Evolutionary conservation across 2,329 filamentous ascomycete genomes (phyloP).

Genomic region (Colletotrichum spinosum): DNA sequence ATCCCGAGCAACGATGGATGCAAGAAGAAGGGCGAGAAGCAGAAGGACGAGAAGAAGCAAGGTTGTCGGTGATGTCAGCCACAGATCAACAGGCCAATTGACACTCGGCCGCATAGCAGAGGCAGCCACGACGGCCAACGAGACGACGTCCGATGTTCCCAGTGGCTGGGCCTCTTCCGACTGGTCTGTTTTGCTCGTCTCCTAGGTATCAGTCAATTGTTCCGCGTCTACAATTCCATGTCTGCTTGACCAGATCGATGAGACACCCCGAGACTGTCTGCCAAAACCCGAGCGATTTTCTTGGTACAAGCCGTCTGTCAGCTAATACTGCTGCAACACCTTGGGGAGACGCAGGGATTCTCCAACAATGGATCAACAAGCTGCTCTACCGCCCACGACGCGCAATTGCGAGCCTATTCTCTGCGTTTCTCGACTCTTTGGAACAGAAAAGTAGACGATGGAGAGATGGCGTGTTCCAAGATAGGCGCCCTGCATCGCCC

Average conservation of each 20-base stretch:
- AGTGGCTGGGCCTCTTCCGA: conserved; percentile 16
- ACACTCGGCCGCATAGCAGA: not conserved
- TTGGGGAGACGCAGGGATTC: conserved; percentile 19
- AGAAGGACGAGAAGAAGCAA: conserved; percentile 1
- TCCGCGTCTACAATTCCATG: no score
- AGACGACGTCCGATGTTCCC: no score
- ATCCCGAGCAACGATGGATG: not conserved
- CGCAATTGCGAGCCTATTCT: no score
- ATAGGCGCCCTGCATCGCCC: conserved; percentile 16
- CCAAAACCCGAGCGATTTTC: no score
- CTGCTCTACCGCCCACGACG: not conserved
- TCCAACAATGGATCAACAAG: conserved; percentile 25
- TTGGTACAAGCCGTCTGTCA: not conserved
- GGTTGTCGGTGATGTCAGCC: conserved; percentile 20
- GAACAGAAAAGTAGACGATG: no score
- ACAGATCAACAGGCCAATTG: conserved; percentile 14
- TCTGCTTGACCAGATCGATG: no score
- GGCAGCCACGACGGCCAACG: not conserved
- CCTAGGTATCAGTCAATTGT: no score
- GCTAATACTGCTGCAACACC: not conserved
- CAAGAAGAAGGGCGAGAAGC: not conserved
- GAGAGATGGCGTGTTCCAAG: not conserved
- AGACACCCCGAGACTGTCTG: not conserved
- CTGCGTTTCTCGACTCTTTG: no score
- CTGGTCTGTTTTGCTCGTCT: no score